Conservation (phyloP, 345 rosid genomes). For the Eucalyptus curtisii region DNA sequence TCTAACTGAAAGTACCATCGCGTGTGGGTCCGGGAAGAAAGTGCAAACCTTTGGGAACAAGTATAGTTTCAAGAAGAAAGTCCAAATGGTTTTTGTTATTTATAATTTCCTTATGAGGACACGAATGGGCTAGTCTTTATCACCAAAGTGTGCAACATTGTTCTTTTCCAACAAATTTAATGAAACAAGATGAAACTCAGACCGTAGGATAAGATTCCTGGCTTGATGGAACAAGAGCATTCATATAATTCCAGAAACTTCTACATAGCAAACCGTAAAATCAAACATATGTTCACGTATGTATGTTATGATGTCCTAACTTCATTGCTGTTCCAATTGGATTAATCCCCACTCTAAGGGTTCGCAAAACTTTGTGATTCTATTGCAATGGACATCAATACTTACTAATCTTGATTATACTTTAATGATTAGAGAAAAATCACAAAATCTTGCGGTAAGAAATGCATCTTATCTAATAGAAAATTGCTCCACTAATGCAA, state of each 20-base stretch:
- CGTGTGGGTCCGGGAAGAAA: not conserved
- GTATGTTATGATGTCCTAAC: accelerated
- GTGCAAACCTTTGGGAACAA: not conserved
- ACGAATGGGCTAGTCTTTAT: not conserved
- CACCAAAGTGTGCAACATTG: not conserved
- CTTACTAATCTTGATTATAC: not conserved
- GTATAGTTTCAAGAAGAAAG: not conserved
- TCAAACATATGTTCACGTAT: not conserved
- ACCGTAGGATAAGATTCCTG: not conserved
- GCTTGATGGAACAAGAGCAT: not conserved
- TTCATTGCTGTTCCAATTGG: not conserved
- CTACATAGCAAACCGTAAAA: not conserved
- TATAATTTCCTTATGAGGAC: not conserved
- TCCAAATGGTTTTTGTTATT: not conserved
- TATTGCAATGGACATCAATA: not conserved
- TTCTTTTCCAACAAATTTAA: not conserved
- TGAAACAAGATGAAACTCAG: not conserved
- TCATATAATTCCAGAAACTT: not conserved
- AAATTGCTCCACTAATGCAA: not conserved
- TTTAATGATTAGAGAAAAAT: not conserved
- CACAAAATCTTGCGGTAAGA: not conserved
- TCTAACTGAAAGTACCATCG: not conserved
- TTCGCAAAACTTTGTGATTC: not conserved
- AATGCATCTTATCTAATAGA: not conserved
- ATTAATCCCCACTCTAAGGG: not conserved